These are phyloP conservation scores for Stephania cephalantha DNA, from an alignment of 164 flowering plant species.

Conservation along the genomic window DNA sequence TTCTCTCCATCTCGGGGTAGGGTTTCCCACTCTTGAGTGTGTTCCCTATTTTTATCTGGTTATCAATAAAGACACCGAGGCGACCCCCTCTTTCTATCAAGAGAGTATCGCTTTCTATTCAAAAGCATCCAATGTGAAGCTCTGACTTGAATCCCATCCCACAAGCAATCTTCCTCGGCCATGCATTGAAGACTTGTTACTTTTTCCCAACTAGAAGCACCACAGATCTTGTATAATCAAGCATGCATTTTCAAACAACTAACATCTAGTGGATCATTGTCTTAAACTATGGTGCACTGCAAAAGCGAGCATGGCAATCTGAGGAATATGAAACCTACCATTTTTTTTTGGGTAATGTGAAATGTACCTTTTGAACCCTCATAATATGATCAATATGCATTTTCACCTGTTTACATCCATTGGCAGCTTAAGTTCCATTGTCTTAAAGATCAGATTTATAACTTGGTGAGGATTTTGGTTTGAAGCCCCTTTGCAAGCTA, in stretches of 20 bases:
- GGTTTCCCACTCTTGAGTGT: too few species aligned
- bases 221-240: too few species aligned
- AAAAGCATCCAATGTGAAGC: background rate
- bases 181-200: too few species aligned
- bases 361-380: constrained; percentile 1
- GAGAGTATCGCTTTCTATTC: too few species aligned
- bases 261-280: background rate
- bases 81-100: too few species aligned
- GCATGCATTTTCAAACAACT: background rate
- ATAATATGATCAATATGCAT: background rate
- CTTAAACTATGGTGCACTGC: background rate
- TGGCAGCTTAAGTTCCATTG: background rate
- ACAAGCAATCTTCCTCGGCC: too few species aligned
- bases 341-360: background rate
- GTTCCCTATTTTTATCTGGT: too few species aligned
- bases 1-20: too few species aligned
- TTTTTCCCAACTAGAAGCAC: too few species aligned
- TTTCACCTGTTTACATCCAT: background rate
- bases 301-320: background rate
- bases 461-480: background rate
- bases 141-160: too few species aligned
- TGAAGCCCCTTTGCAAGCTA: background rate
- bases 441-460: background rate
- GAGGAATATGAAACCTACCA: background rate
- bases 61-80: too few species aligned